These are phyloP conservation scores for Monilinia fructicola DNA, from an alignment of 2,329 filamentous ascomycete species.

Conservation along the genomic window DNA sequence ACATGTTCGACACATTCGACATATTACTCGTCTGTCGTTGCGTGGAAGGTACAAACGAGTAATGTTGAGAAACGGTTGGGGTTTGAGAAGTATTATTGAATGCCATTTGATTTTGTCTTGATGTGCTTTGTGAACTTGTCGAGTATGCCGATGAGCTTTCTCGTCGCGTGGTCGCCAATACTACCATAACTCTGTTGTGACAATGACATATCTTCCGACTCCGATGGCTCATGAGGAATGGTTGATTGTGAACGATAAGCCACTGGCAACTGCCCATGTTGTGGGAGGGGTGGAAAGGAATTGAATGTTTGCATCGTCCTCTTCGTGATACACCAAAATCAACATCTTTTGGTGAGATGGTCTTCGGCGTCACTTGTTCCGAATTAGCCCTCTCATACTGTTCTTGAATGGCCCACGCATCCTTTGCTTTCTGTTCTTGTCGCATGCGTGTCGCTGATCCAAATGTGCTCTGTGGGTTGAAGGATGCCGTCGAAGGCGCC, in stretches of 20 bases:
- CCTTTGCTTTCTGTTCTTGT: conserved; percentile 60
- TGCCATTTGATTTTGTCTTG: conserved; percentile 44
- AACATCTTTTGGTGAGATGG: conserved; percentile 93
- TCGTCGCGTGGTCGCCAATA: conserved; percentile 45
- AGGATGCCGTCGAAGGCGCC: conserved; percentile 46
- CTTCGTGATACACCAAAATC: conserved; percentile 85
- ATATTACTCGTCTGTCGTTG: conserved; percentile 33
- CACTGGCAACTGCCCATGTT: conserved; percentile 46
- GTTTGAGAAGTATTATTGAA: conserved; percentile 47
- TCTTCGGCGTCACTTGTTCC: conserved; percentile 63
- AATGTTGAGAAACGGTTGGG: conserved; percentile 38
- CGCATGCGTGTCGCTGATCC: conserved; percentile 59
- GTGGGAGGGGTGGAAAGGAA: conserved; percentile 62
- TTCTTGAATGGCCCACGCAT: conserved; percentile 46
- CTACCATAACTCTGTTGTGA: conserved; percentile 46
- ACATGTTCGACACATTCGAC: conserved; percentile 34
- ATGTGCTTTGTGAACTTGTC: conserved; percentile 36
- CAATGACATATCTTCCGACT: conserved; percentile 38
- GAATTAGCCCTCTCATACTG: conserved; percentile 43
- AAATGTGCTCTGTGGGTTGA: conserved; percentile 44
- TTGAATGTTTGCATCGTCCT: conserved; percentile 63
- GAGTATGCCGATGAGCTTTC: conserved; percentile 42
- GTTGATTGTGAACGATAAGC: conserved; percentile 35
- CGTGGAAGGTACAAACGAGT: conserved; percentile 38
- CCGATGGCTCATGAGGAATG: conserved; percentile 36